Percentiles rank a stretch among this genome's conserved stretches.
Evolutionary conservation across 257 asterid genomes (phyloP).

Genomic region (Salvia hispanica): DNA sequence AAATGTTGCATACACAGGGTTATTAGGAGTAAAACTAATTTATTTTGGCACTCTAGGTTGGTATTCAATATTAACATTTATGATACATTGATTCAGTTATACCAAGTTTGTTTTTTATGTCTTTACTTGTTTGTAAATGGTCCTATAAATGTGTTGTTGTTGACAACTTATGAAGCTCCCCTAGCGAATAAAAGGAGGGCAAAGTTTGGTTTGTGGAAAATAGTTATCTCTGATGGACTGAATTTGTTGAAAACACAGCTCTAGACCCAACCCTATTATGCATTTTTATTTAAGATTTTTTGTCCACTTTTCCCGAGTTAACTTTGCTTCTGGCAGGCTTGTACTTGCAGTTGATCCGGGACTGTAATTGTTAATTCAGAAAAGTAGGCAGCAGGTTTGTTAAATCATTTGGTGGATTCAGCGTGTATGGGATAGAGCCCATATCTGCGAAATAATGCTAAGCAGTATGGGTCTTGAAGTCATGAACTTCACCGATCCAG

Average conservation of each 20-base stretch:
- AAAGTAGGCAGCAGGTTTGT: conserved; percentile 31
- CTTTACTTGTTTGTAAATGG: neutral
- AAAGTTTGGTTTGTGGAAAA: neutral
- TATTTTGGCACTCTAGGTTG: neutral
- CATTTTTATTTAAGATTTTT: neutral
- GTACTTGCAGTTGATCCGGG: conserved; percentile 40
- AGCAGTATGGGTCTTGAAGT: conserved; percentile 55
- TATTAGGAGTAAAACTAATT: neutral
- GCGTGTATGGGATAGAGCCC: conserved; percentile 55
- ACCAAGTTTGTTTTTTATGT: neutral
- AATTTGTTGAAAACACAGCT: neutral
- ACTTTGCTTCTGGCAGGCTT: conserved; percentile 42
- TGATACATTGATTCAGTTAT: neutral
- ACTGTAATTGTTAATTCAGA: conserved; percentile 26
- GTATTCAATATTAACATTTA: neutral
- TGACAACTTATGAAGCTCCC: neutral
- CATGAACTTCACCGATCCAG: conserved; percentile 47
- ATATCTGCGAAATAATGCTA: conserved; percentile 44
- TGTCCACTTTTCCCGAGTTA: conserved; percentile 10
- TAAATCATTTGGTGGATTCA: conserved; percentile 39
- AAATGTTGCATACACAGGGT: neutral
- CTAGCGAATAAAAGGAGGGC: neutral
- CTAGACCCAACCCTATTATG: neutral
- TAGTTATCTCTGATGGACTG: too few species aligned
- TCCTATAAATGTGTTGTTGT: neutral